Evolutionary conservation across 768 basidiomycete genomes (phyloP).

Genomic region (Sarcodon sp.): DNA sequence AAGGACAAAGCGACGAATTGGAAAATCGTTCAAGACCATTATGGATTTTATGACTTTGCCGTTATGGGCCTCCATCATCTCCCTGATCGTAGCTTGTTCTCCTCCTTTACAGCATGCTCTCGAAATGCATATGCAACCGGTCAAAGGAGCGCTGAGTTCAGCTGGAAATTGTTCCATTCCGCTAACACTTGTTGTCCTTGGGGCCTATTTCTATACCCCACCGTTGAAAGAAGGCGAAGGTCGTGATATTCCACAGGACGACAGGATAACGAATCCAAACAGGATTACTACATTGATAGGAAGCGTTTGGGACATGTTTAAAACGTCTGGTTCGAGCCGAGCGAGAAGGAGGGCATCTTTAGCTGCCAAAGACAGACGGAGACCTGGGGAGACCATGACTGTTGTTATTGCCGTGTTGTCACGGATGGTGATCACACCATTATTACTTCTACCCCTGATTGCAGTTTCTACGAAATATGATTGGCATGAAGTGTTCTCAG

Average conservation of each 20-base stretch:
- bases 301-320: slow-evolving; percentile 30
- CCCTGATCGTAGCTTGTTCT: slow-evolving; percentile 66
- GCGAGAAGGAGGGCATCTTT: slow-evolving; percentile 2
- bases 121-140: slow-evolving; percentile 44
- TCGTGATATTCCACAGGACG: background rate
- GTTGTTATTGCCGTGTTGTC: slow-evolving; percentile 73
- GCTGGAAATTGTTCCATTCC: slow-evolving; percentile 80
- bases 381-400: slow-evolving; percentile 67
- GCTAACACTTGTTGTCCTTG: slow-evolving; percentile 81
- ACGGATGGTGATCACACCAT: slow-evolving; percentile 80
- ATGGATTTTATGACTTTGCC: slow-evolving; percentile 83
- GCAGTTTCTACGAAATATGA: slow-evolving; percentile 45
- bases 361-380: slow-evolving; percentile 7
- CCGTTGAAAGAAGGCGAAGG: slow-evolving; percentile 5
- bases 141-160: slow-evolving; percentile 53
- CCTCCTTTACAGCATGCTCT: slow-evolving; percentile 65
- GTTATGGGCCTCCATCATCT: slow-evolving; percentile 66
- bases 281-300: slow-evolving; percentile 18
- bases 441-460: slow-evolving; percentile 68
- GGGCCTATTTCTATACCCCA: slow-evolving; percentile 74
- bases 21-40: slow-evolving; percentile 25
- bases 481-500: slow-evolving; percentile 53
- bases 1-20: slow-evolving; percentile 13
- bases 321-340: slow-evolving; percentile 12
- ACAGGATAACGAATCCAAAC: background rate